Evolutionary conservation across 2,329 filamentous ascomycete species (phyloP).

Genomic region (Calonectria honghensis): DNA sequence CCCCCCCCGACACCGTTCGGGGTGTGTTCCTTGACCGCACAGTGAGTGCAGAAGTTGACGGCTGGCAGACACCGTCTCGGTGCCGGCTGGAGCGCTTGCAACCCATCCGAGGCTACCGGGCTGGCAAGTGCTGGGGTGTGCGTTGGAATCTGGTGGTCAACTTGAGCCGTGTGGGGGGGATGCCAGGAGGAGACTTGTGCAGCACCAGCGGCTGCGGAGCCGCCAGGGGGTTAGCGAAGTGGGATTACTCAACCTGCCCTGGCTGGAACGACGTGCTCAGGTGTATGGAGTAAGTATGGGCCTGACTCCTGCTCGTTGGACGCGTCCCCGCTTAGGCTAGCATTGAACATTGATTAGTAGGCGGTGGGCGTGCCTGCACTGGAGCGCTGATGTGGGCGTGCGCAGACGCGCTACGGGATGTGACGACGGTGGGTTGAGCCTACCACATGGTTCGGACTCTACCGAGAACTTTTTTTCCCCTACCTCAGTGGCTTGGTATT

Average conservation of each 20-base stretch:
- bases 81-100: slow-evolving; percentile 25
- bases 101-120: slow-evolving; percentile 17
- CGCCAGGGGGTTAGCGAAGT: slow-evolving; percentile 25
- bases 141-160: slow-evolving; percentile 12
- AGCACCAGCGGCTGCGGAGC: slow-evolving; percentile 18
- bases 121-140: slow-evolving; percentile 9
- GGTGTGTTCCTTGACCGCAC: slow-evolving; percentile 1
- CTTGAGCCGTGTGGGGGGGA: slow-evolving; percentile 15
- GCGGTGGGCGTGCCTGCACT: background rate
- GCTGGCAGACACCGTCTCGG: slow-evolving; percentile 20
- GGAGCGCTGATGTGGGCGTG: background rate
- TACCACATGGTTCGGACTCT: slow-evolving; percentile 25
- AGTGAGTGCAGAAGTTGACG: slow-evolving; percentile 1
- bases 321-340: slow-evolving; percentile 3
- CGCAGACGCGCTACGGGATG: slow-evolving; percentile 16
- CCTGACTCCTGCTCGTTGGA: slow-evolving; percentile 17
- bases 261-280: slow-evolving; percentile 24
- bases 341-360: background rate
- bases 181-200: slow-evolving; percentile 19
- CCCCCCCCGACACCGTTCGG: slow-evolving; percentile 1
- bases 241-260: slow-evolving; percentile 18
- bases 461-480: slow-evolving; percentile 12
- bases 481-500: slow-evolving; percentile 6
- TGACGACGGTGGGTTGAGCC: slow-evolving; percentile 20
- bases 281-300: slow-evolving; percentile 16